Percentiles rank a stretch among this genome's conserved stretches.
Conservation (phyloP, 306 rosid genomes). For the Trifolium fragiferum region DNA sequence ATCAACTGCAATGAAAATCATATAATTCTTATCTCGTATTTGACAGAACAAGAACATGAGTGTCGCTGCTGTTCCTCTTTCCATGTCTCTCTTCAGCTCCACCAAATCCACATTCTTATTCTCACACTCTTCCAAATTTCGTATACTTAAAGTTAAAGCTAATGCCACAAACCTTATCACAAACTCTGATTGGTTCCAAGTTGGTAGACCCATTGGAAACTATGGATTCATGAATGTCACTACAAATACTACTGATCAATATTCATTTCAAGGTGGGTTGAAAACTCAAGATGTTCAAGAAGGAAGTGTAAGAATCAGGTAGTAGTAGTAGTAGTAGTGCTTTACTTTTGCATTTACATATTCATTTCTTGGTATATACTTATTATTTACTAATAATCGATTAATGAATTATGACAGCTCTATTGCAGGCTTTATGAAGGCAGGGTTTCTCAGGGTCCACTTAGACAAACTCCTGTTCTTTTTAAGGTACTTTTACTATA, state of each 20-base stretch:
- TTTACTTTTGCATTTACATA: background rate
- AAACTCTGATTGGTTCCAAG: slow-evolving; percentile 80
- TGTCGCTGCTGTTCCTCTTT: slow-evolving; percentile 23
- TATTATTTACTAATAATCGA: slow-evolving; percentile 31
- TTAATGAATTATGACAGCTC: slow-evolving; percentile 56
- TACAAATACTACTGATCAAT: slow-evolving; percentile 42
- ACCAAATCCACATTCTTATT: slow-evolving; percentile 15
- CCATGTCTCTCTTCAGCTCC: slow-evolving; percentile 19
- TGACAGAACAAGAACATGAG: slow-evolving; percentile 20
- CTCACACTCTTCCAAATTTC: slow-evolving; percentile 29
- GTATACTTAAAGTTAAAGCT: slow-evolving; percentile 38
- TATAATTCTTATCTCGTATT: too few relatives aligned
- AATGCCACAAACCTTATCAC: slow-evolving; percentile 59
- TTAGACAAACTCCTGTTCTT: slow-evolving; percentile 67
- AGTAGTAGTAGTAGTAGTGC: background rate
- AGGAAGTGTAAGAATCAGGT: slow-evolving; percentile 91
- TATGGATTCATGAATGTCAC: slow-evolving; percentile 94
- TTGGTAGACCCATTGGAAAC: slow-evolving; percentile 84
- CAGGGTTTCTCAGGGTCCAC: slow-evolving; percentile 84
- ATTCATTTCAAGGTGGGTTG: slow-evolving; percentile 58
- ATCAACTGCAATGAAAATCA: too few relatives aligned
- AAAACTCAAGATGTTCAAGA: slow-evolving; percentile 86
- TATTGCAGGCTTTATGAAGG: slow-evolving; percentile 92
- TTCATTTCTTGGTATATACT: background rate
- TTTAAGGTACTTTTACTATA: slow-evolving; percentile 63